Base-by-base conservation (phyloP, 345 rosid species). In the Syzygium oleosum region DNA sequence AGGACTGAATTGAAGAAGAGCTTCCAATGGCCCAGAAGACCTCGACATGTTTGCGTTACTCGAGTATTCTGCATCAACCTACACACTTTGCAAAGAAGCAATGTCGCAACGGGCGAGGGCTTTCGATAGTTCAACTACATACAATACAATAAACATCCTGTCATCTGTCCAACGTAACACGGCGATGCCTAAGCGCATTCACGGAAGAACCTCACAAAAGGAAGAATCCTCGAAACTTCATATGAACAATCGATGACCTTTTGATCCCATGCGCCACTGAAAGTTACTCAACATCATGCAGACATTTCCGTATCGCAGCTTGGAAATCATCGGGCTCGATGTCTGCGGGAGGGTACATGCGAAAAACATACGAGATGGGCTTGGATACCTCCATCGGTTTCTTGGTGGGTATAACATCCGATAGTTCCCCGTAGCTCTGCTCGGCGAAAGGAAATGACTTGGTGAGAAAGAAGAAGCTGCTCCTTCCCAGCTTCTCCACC, bases 401-500 rank as follows among this genome's bases (percentile, higher is more conserved):
- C 87, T 90, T 89, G 41, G 85, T 86, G 29, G 87, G 73, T 55
- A 90, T 85, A 5, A 49, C 85, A 78, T 92, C 93, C 27, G 89
- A n/a, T 89, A 96, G 84, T 88, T 91, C 91, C 85, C 98, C 98
- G 21, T 93, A 97, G 88, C 91, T 94, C 85, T 59, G 84, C 89
- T 94, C 94, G 56, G 94, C 94, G 52, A 92, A 96, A n/a, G 92
- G 96, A 88, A 96, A 96, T 9, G 98, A 97, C 84, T 92, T 87
- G 5, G 92, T 85, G 27, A 96, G 97, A 91, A 95, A 95, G 90
- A 97, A 97, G 95, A 97, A 97, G 91, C 97, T 63, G 5, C 94
- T 95, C 89, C 95, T 94, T 17, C 91, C 98, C 90, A 95, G 27
- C 91, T 91, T 95, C 90, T 97, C 98, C 87, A 94, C 98, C 99